Conservation (phyloP, 257 asterid genomes). For the Penstemon newberryi region DNA sequence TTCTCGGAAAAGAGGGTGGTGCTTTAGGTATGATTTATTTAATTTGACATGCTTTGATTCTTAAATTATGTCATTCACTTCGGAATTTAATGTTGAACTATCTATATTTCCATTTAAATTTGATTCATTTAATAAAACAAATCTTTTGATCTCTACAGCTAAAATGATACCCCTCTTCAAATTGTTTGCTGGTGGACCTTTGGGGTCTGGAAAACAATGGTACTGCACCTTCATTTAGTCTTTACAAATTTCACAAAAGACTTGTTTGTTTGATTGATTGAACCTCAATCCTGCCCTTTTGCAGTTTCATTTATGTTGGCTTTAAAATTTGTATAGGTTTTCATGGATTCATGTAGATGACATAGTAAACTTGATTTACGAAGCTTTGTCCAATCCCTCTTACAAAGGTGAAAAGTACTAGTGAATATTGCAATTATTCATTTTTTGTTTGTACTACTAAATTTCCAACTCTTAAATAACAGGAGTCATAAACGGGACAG, state of each 20-base stretch:
- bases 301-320: not conserved
- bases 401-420: constrained; percentile 53
- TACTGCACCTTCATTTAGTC: constrained; percentile 30
- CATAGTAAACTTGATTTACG: constrained; percentile 71
- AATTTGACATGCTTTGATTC: no score
- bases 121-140: no score
- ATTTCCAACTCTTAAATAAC: constrained; percentile 15
- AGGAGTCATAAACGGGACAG: constrained; percentile 90
- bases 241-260: not conserved
- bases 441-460: not conserved
- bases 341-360: constrained; percentile 97
- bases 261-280: not conserved
- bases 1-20: no score
- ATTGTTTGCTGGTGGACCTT: constrained; percentile 98
- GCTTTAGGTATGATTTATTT: constrained; percentile 21
- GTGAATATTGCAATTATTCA: not conserved
- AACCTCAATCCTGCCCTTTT: not conserved
- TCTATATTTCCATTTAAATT: no score
- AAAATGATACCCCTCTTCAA: constrained; percentile 90
- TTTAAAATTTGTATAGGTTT: constrained; percentile 53
- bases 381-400: constrained; percentile 75
- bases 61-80: no score
- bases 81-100: no score
- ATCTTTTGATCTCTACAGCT: constrained; percentile 48
- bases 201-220: constrained; percentile 96